Base-by-base conservation (phyloP, 2,329 filamentous ascomycete species). In the Xylariaceae sp. region DNA sequence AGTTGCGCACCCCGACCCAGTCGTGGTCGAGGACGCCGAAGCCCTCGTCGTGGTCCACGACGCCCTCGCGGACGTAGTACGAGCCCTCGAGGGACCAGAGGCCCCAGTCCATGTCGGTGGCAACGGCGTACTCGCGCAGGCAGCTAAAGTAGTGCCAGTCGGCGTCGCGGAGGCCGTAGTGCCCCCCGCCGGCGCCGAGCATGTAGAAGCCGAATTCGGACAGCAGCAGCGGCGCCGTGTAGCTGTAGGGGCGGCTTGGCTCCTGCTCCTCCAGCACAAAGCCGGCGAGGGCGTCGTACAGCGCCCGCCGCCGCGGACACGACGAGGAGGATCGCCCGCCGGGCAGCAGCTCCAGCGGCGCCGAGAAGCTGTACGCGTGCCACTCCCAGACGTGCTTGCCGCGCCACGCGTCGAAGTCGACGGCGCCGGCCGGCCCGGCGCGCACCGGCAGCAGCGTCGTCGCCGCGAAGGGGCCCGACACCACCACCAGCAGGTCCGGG, bases 321-420 rank as follows among this genome's bases (percentile, higher is more conserved):
- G 56, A 57, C n/a, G 53, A 56, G 19, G 62, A 53, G 19, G 53
- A 39, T n/a, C n/a, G n/a, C n/a, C n/a, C n/a, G n/a, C 53, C 56
- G 19, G 62, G 53, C 18, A 53, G 39, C 37, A 62, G 51, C 14
- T 59, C 59, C 39, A 62, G 68, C 3, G 61, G 69, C 10, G 70
- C 59, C 18, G 70, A 72, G 55, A 70, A 76, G 38, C 58, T 60
- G 60, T 77, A 78, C 19, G 67, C 63, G 55, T 78, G 74, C 47
- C 71, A 65, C 55, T 78, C 74, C 71, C 72, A 77, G 11, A 77
- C 70, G 44, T 72, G 62, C 54, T 77, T 77, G 25, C 58, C 60
- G 5, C 43, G 36, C 65, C 67, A 72, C 8, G 50, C 58, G 3
- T 51, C 51, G 28, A 60, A 64, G 51, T 72, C 64, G 35, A 75